Conservation (phyloP, 331 rosid species). For the Dryas integrifolia region DNA sequence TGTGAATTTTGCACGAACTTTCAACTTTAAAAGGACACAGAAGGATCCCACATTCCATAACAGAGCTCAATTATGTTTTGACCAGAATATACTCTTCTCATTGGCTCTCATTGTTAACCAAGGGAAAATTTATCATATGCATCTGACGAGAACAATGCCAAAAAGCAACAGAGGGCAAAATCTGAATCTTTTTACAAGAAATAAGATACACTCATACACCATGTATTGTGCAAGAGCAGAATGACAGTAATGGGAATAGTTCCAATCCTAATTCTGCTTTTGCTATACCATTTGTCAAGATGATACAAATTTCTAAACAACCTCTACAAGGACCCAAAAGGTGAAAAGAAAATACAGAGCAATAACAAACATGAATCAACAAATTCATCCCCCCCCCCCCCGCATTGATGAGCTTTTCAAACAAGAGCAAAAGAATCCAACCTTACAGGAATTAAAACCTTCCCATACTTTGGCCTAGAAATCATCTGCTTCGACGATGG, state of each 20-base stretch:
- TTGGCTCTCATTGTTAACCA: background rate
- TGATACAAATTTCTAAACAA: slow-evolving; percentile 55
- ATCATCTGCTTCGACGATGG: slow-evolving; percentile 7
- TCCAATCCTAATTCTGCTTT: slow-evolving; percentile 37
- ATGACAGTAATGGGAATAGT: slow-evolving; percentile 25
- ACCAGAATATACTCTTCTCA: background rate
- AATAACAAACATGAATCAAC: slow-evolving; percentile 59
- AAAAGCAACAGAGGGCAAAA: slow-evolving; percentile 19
- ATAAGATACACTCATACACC: slow-evolving; percentile 27
- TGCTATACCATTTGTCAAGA: slow-evolving; percentile 42
- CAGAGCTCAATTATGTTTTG: background rate
- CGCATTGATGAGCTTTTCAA: slow-evolving; percentile 29
- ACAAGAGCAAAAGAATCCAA: slow-evolving; percentile 31
- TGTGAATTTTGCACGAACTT: background rate
- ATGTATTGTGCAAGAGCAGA: slow-evolving; percentile 35
- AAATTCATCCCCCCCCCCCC: slow-evolving; percentile 41
- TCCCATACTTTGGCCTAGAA: slow-evolving; percentile 20
- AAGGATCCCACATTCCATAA: background rate
- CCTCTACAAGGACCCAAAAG: slow-evolving; percentile 50
- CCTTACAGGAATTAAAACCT: slow-evolving; percentile 32
- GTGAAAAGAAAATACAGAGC: slow-evolving; percentile 40
- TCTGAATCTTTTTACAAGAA: slow-evolving; percentile 34
- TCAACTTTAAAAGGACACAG: background rate
- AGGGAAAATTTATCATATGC: background rate
- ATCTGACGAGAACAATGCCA: background rate